Conservation (phyloP, 495 filamentous ascomycete species). For the Bacidia rubella region DNA sequence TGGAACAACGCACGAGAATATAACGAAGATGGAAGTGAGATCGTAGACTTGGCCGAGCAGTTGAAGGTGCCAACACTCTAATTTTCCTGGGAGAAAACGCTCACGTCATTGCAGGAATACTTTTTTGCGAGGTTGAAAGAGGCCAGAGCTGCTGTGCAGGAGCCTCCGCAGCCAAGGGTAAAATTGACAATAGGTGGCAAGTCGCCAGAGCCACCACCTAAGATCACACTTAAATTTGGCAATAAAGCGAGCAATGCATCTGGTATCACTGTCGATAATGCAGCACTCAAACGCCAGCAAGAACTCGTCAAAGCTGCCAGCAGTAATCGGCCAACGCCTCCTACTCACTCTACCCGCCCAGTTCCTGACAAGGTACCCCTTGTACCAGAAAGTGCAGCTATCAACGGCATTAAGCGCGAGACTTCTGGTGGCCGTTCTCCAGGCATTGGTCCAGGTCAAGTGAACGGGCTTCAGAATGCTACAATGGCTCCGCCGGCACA, state of each 20-base stretch:
- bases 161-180: slow-evolving; percentile 59
- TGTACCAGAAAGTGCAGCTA: slow-evolving; percentile 21
- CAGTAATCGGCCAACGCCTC: slow-evolving; percentile 24
- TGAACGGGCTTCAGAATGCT: slow-evolving; percentile 13
- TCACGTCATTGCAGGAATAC: slow-evolving; percentile 34
- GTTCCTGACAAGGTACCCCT: slow-evolving; percentile 6
- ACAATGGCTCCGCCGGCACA: slow-evolving; percentile 29
- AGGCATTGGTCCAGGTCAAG: slow-evolving; percentile 15
- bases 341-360: slow-evolving; percentile 2
- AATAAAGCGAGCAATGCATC: slow-evolving; percentile 24
- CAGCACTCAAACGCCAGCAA: slow-evolving; percentile 34
- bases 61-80: slow-evolving; percentile 46
- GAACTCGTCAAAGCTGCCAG: slow-evolving; percentile 33
- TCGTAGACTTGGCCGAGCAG: slow-evolving; percentile 55
- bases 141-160: slow-evolving; percentile 50
- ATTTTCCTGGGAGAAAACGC: slow-evolving; percentile 1
- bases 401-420: slow-evolving; percentile 31
- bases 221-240: slow-evolving; percentile 30
- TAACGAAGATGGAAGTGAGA: slow-evolving; percentile 78
- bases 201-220: slow-evolving; percentile 40
- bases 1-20: slow-evolving; percentile 79
- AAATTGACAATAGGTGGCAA: slow-evolving; percentile 55
- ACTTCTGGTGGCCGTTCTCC: slow-evolving; percentile 28
- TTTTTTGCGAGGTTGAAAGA: slow-evolving; percentile 53
- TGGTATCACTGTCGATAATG: slow-evolving; percentile 36